These are phyloP conservation scores for Rubia yunnanensis DNA, from an alignment of 257 asterid species.

Conservation along the genomic window DNA sequence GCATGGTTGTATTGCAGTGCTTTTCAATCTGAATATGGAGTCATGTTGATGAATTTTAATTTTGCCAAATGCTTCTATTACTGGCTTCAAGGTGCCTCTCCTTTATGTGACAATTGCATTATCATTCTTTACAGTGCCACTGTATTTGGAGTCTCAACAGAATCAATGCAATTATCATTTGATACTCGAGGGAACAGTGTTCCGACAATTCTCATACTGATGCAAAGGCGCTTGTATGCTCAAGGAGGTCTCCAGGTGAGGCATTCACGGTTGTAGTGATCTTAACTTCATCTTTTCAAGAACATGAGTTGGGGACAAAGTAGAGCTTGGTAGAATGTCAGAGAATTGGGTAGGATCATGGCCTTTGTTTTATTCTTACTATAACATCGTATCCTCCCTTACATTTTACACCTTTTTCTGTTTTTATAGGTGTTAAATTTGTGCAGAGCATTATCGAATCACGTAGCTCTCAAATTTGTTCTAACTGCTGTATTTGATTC, in stretches of 20 bases:
- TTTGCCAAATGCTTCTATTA: background rate
- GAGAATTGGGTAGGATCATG: background rate
- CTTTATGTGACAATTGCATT: conserved; percentile 15
- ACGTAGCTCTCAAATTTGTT: background rate
- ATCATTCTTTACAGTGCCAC: conserved; percentile 60
- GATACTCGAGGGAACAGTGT: conserved; percentile 83
- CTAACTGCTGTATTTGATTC: conserved; percentile 12
- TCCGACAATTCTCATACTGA: conserved; percentile 83
- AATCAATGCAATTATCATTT: conserved; percentile 93
- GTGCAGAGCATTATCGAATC: too few relatives aligned
- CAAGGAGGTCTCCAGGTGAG: conserved; percentile 85
- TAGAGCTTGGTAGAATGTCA: background rate
- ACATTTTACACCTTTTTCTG: background rate
- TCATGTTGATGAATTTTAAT: background rate
- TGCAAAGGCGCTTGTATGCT: conserved; percentile 79
- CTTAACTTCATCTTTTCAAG: background rate
- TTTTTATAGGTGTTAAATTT: background rate
- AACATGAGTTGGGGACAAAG: background rate
- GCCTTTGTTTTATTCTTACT: background rate
- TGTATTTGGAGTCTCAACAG: conserved; percentile 97
- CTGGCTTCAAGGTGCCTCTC: conserved; percentile 4
- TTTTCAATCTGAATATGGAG: background rate
- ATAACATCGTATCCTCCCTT: background rate
- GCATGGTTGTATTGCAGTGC: background rate
- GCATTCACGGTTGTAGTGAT: background rate